Evolutionary conservation across 345 rosid species (phyloP), one percentile per base, ranked within the genome.

Genomic region (Firmiana major): DNA sequence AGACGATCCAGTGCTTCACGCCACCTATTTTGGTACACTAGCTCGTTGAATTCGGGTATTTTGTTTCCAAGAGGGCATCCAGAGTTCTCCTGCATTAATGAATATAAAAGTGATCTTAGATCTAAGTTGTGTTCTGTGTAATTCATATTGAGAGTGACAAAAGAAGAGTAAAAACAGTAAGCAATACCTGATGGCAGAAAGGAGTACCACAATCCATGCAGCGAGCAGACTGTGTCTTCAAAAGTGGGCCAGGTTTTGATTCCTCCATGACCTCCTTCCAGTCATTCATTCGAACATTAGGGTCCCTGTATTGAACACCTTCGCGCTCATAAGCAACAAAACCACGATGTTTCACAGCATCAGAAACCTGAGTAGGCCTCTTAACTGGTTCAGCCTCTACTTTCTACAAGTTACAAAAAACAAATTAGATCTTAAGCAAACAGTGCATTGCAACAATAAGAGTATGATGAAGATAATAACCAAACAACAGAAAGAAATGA

Each of bases 181-280:
- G n/a, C 36, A 75, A 74, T 78, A 88, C 99, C 97, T 97, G 99
- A 78, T 97, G 98, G 86, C 99, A 97, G 88, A 94, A 97, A 66
- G 99, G 99, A 75, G 99, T 97, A 48, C 99, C 99, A 82, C 99
- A 97, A 79, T 94, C 99, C 99, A 97, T 97, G 86, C 99, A 97
- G 71, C 99, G 97, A 58, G 99, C 98, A 21, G 99, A 89, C 79
- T 97, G 99, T 3, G 99, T 97, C 62, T 85, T 97, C 36, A 92
- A 80, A 49, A 97, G 93, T 11, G 95, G 92, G 28, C 98, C 92
- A 73, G 97, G 97, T 72, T 88, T 85, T 63, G 97, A 67, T 79
- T 86, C 90, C 87, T 90, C 91, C 92, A 86, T 91, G 72, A 97
- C 99, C 86, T 97, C 99, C 9, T 91, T 86, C 97, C 97, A 97